Base-by-base conservation (phyloP, 75 land plant genomes). In the Pinus taeda region DNA sequence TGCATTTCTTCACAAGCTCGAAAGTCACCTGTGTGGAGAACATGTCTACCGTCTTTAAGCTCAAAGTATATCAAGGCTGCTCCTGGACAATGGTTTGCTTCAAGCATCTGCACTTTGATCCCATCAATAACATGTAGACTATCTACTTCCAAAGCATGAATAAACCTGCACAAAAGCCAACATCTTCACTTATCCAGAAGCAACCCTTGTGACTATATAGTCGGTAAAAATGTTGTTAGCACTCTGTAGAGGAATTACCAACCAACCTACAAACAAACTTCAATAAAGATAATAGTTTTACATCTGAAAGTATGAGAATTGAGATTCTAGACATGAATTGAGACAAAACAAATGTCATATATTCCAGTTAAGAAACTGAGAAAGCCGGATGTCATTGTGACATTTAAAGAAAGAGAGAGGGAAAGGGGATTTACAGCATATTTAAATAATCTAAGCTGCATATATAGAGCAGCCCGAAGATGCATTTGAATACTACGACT, bases 21-120 rank as follows among this genome's bases (percentile, higher is more conserved):
- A 65, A 92, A 90, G 77, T 92, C 94, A 67, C 94, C 94, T 39
- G 94, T 92, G 64, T 92, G 94, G 67, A 90, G 79, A 66, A 76
- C 75, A 26, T 78, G 45, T 55, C 80, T 64, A 15, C 89, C 89
- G 81, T 83, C 78, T 6, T 61, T 64, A 3, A 90, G 81, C 26
- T 74, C 80, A 55, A 92, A 86, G 64, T 83, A 80, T 49, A 92
- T 85, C 17, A 90, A 62, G 67, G 90, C 86, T 78, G 94, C 92
- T 15, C 94, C 94, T 11, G 94, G 92, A 59, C 94, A 92, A 73
- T 92, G 94, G 81, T 92, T 92, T 30, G 94, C 94, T 60, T 92
- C 92, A 59, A 90, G 75, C 74, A 92, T 69, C 60, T 71, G 82
- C 73, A 92, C 90, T 69, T 82, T 79, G 58, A 86, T 79, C 55